Evolutionary conservation across 176 grass and related monocot genomes (phyloP), one percentile per base, ranked within the genome.

Genomic region (Avena atlantica): DNA sequence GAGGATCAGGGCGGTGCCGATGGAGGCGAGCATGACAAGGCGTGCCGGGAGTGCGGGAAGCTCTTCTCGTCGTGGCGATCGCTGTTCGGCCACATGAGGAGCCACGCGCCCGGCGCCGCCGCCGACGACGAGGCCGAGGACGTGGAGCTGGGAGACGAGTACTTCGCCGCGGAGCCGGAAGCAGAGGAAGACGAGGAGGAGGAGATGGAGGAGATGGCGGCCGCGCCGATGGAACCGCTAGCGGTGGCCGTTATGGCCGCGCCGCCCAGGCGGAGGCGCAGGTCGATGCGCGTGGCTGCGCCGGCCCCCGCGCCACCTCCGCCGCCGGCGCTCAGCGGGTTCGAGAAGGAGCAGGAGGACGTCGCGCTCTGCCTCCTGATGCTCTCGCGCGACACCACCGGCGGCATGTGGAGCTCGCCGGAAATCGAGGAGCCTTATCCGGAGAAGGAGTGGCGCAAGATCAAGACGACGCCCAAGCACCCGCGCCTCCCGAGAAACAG

Each of bases 361-460:
- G 91, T 90, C 62, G 93, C 93, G 29, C 85, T 91, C 71, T 82
- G 89, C 68, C 91, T 95, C 17, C 88, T 95, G 16, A 91, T 91
- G 93, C 93, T 95, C 44, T 95, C 93, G 58, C 85, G 89, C 19
- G 87, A 89, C 85, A 76, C 79, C 64, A 76, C 73, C 73, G 73
- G 73, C 14, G 25, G 90, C 57, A 49, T 67, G 68, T 87, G 88
- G 83, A 55, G 61, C 19, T 74, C 64, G 48, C 62, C 74, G 59
- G 78, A 13, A 13, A 79, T 85, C 11, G 50, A 36, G 9, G 88
- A 82, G 12, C 8, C 66, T 15, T 36, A 8, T 12, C 20, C 74
- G 12, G 69, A 67, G 36, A 50, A 40, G 40, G 27, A 63, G 21
- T 51, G 66, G 63, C 12, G 40, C 36, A 83, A 69, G 74, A 87